These are phyloP conservation scores for Astrothelium subdiscretum DNA, from an alignment of 495 filamentous ascomycete species.

Conservation along the genomic window DNA sequence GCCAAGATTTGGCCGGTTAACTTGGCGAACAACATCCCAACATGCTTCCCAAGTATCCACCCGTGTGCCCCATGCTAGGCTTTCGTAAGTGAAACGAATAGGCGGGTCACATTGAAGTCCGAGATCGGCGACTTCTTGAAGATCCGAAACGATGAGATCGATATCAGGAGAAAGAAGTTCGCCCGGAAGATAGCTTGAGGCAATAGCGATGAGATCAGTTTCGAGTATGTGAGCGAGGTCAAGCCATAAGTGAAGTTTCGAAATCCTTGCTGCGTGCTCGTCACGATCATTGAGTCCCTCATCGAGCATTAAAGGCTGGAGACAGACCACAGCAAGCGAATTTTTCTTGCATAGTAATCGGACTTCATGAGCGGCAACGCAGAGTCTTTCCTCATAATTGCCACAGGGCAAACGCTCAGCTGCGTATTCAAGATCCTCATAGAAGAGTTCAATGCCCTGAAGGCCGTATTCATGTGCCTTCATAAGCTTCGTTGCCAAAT, in stretches of 20 bases:
- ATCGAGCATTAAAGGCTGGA: slow-evolving; percentile 73
- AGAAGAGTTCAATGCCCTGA: slow-evolving; percentile 65
- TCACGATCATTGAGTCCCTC: slow-evolving; percentile 58
- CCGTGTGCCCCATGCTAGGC: slow-evolving; percentile 62
- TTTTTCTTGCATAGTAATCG: slow-evolving; percentile 44
- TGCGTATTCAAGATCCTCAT: slow-evolving; percentile 62
- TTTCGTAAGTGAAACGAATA: slow-evolving; percentile 67
- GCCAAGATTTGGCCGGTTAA: slow-evolving; percentile 63
- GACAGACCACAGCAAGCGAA: slow-evolving; percentile 50
- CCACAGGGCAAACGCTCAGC: slow-evolving; percentile 27
- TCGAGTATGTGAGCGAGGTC: slow-evolving; percentile 47
- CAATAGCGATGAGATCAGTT: slow-evolving; percentile 64
- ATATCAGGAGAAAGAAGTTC: slow-evolving; percentile 45
- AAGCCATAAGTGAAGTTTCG: slow-evolving; percentile 61
- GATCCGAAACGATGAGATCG: slow-evolving; percentile 50
- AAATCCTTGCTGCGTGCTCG: slow-evolving; percentile 44
- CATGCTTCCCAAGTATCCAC: slow-evolving; percentile 59
- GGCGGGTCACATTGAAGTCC: slow-evolving; percentile 40
- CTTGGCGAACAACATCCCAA: slow-evolving; percentile 55
- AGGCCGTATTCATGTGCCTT: slow-evolving; percentile 54
- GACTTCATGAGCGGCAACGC: slow-evolving; percentile 47
- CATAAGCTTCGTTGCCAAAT: slow-evolving; percentile 52
- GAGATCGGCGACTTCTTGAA: slow-evolving; percentile 54
- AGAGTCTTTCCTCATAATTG: slow-evolving; percentile 25
- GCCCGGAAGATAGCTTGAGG: slow-evolving; percentile 55